Evolutionary conservation across 306 rosid genomes (phyloP).

Genomic region (Lathyrus tuberosus): DNA sequence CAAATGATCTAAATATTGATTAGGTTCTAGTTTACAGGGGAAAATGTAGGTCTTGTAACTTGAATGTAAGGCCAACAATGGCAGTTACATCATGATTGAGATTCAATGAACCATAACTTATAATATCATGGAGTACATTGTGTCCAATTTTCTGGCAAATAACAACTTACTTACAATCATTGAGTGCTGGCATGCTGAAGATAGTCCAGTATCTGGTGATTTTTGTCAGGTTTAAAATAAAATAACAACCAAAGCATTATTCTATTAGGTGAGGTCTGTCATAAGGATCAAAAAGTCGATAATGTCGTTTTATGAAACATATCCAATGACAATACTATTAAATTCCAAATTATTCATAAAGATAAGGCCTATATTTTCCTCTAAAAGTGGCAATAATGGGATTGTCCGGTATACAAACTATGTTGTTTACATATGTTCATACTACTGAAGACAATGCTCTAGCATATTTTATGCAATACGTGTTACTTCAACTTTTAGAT

Average conservation of each 20-base stretch:
- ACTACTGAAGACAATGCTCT: too few relatives aligned
- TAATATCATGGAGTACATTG: neutral
- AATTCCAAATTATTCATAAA: neutral
- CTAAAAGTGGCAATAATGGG: neutral
- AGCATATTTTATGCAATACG: too few relatives aligned
- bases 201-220: neutral
- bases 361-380: neutral
- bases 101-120: conserved; percentile 20
- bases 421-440: too few relatives aligned
- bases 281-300: neutral
- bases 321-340: too few relatives aligned
- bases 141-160: conserved; percentile 16
- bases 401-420: neutral
- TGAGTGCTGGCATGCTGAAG: conserved; percentile 20
- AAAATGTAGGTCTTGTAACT: neutral
- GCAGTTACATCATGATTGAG: neutral
- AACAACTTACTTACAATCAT: conserved; percentile 6
- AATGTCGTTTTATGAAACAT: neutral
- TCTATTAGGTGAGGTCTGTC: neutral
- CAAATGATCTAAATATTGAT: conserved; percentile 10
- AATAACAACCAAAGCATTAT: neutral
- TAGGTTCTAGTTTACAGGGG: neutral
- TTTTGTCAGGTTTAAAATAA: neutral
- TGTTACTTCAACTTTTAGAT: neutral
- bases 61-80: conserved; percentile 6